These are phyloP conservation scores for Tolypocladium ovalisporum DNA, from an alignment of 2,329 filamentous ascomycete genomes.

Conservation along the genomic window DNA sequence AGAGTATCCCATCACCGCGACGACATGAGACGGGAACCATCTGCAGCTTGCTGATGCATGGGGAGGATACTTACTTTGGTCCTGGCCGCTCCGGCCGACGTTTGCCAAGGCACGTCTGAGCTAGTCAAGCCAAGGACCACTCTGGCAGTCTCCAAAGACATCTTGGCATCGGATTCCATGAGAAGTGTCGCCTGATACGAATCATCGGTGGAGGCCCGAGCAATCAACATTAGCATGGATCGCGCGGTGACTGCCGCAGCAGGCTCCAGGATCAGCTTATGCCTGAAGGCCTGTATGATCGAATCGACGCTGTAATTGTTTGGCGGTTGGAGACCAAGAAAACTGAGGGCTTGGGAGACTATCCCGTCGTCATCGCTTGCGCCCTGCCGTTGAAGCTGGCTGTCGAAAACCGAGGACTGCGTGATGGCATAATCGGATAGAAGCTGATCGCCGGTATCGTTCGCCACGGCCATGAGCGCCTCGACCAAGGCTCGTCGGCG, in stretches of 20 bases:
- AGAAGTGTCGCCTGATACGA: conserved; percentile 20
- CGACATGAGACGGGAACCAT: not conserved
- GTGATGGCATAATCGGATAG: conserved; percentile 25
- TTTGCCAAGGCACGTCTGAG: conserved; percentile 12
- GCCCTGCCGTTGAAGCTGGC: conserved; percentile 16
- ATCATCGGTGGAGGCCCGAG: conserved; percentile 21
- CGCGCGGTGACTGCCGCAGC: conserved; percentile 18
- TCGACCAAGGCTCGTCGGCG: conserved; percentile 20
- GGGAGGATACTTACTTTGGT: conserved; percentile 13
- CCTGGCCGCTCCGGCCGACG: conserved; percentile 13
- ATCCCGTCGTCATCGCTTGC: conserved; percentile 19
- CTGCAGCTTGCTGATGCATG: not conserved
- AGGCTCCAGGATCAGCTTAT: conserved; percentile 20
- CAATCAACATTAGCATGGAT: conserved; percentile 22
- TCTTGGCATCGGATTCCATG: conserved; percentile 22
- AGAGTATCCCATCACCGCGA: not conserved
- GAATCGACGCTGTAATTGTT: conserved; percentile 23
- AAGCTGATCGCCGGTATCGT: conserved; percentile 21
- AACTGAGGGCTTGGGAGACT: conserved; percentile 20
- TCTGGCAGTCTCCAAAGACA: conserved; percentile 23
- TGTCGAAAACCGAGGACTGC: conserved; percentile 28
- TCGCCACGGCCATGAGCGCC: conserved; percentile 20
- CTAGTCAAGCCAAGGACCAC: conserved; percentile 17
- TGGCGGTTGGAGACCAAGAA: conserved; percentile 21
- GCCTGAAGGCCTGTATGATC: conserved; percentile 23